These are phyloP conservation scores for Xerocomus amazonicus DNA, from an alignment of 1,284 basidiomycete genomes.

Conservation along the genomic window DNA sequence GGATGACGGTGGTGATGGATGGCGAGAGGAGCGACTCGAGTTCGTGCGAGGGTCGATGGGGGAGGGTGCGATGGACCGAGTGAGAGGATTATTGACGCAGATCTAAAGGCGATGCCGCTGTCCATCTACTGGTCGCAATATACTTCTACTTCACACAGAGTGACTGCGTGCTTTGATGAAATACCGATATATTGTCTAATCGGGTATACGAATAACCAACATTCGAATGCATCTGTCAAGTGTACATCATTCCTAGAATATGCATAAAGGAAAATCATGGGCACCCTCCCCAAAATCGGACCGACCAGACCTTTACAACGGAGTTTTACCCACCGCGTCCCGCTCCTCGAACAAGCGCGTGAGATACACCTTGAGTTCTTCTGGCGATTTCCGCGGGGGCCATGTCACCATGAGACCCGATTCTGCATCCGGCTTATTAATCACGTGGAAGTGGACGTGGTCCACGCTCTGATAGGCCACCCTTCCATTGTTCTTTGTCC, in stretches of 20 bases:
- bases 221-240: too few relatives aligned
- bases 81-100: conserved; percentile 2
- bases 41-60: conserved; percentile 16
- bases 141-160: too few relatives aligned
- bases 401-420: conserved; percentile 72
- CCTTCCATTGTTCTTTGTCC: conserved; percentile 72
- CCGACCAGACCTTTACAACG: background rate
- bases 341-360: conserved; percentile 58
- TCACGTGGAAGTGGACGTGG: conserved; percentile 90
- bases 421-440: conserved; percentile 76
- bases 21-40: conserved; percentile 15
- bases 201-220: too few relatives aligned
- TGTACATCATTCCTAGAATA: too few relatives aligned
- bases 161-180: too few relatives aligned
- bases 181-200: too few relatives aligned
- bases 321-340: conserved; percentile 11
- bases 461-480: conserved; percentile 80
- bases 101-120: background rate
- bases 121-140: too few relatives aligned
- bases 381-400: conserved; percentile 52
- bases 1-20: conserved; percentile 3
- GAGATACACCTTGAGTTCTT: conserved; percentile 54
- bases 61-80: conserved; percentile 5
- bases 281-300: too few relatives aligned
- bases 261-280: too few relatives aligned